Percentiles rank a stretch among this genome's conserved stretches.
phyloP scores from a whole-genome alignment of 2,329 filamentous ascomycete species.

The Aspergillus uvarum region DNA sequence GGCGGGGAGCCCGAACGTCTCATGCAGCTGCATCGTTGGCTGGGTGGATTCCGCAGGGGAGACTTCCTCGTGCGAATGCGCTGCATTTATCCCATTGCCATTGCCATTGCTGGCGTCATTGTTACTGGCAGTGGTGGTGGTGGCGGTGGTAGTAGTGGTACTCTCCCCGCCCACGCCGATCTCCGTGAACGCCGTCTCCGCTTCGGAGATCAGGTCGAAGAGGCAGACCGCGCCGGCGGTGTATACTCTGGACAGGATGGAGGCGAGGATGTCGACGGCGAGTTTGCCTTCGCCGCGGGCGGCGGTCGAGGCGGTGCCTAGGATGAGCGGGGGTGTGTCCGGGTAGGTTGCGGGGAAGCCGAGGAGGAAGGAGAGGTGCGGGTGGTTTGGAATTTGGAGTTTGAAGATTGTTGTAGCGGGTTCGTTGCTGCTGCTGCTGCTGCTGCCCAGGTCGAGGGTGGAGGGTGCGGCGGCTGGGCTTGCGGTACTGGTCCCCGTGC shows the following conservation, averaged over 20 bases:
- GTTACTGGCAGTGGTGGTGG: too few relatives aligned
- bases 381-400: constrained; percentile 65
- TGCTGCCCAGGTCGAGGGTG: constrained; percentile 30
- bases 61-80: too few relatives aligned
- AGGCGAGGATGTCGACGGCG: constrained; percentile 67
- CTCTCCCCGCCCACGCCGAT: constrained; percentile 47
- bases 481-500: constrained; percentile 20
- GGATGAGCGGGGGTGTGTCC: constrained; percentile 66
- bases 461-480: constrained; percentile 22
- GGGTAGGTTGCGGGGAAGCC: constrained; percentile 76
- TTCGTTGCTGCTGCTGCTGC: constrained; percentile 23
- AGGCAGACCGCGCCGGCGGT: constrained; percentile 76
- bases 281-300: constrained; percentile 69
- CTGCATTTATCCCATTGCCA: constrained; percentile 20
- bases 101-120: neutral
- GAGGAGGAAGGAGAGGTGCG: constrained; percentile 50
- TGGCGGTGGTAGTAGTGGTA: neutral
- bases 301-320: constrained; percentile 76
- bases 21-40: constrained; percentile 22
- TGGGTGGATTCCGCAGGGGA: neutral
- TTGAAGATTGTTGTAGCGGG: constrained; percentile 46
- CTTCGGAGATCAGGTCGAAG: constrained; percentile 82
- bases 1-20: constrained; percentile 30
- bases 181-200: constrained; percentile 53
- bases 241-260: constrained; percentile 67